These are phyloP conservation scores for Penicillium dipodomyicola DNA, from an alignment of 495 filamentous ascomycete genomes.

Conservation along the genomic window DNA sequence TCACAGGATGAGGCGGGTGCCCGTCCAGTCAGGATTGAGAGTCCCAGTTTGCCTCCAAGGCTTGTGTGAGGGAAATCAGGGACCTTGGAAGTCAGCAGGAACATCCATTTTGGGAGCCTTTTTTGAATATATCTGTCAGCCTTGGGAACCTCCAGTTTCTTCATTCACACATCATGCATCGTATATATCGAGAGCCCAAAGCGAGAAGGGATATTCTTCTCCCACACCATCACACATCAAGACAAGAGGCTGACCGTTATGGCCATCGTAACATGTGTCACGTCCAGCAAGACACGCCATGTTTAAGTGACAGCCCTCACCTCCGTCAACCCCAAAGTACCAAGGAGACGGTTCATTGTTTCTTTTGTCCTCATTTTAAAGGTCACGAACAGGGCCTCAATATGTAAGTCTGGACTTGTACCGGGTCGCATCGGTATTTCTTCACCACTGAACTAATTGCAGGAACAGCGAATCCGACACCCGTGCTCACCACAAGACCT, in stretches of 20 bases:
- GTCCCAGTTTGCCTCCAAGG: not conserved
- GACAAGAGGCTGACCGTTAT: not conserved
- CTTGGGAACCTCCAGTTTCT: not conserved
- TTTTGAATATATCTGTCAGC: not conserved
- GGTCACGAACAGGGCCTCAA: not conserved
- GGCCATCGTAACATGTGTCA: not conserved
- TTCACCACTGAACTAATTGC: not conserved
- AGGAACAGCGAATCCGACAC: not conserved
- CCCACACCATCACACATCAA: not conserved
- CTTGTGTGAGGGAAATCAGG: slow-evolving; percentile 1
- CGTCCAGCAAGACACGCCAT: not conserved
- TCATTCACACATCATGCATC: slow-evolving; percentile 2
- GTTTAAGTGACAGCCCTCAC: not conserved
- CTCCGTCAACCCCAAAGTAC: not conserved
- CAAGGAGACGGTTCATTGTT: not conserved
- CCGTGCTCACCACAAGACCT: not conserved
- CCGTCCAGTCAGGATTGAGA: slow-evolving; percentile 4
- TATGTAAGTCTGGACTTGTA: not conserved
- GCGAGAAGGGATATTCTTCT: not conserved
- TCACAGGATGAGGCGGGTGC: not conserved
- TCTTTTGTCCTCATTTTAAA: not conserved
- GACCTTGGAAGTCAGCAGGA: not conserved
- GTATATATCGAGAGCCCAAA: not conserved
- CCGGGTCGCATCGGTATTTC: not conserved
- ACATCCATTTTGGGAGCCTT: not conserved